Evolutionary conservation across 345 rosid genomes (phyloP), one percentile per base, ranked within the genome.

Genomic region (Gossypium mustelinum): DNA sequence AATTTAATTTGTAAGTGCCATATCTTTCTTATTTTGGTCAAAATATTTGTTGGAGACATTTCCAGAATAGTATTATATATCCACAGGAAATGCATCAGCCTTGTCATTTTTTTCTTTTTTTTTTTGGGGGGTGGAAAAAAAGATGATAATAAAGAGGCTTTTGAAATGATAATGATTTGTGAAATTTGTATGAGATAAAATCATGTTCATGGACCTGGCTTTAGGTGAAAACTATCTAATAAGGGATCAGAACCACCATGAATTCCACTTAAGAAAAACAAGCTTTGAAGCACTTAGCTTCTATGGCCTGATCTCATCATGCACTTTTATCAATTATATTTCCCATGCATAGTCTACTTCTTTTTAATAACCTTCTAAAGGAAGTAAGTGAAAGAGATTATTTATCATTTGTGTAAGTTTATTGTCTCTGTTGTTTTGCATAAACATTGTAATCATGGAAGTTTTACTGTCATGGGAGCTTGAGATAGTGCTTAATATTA

Each of bases 281-380:
- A 34, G 41, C 1, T 34, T 34, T 34, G 50, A 45, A 69, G 69
- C 79, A 75, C 78, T 75, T 55, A 2, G 17, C 7, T 45, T 39
- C 39, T 56, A 7, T 57, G 68, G 60, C 17, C 61, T 68, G 56
- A 73, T 11, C 77, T 78, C 77, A 68, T 7, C 41, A 13, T 22
- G 55, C 81, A 48, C 70, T 67, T 67, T 22, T 58, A 47, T 22
- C 39, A 70, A 73, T 71, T 20, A 51, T 14, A 14, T 70, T 39
- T 13, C 5, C 50, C 69, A 17, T 41, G 25, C 50, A 64, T 39
- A 64, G 25, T 64, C 13, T 47, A 2, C 7, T 5, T 34, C 41
- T 34, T 41, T 41, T 39, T 39, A 34, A 9, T 17, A 9, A 64
- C 13, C n/a, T 41, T 64, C 48, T 17, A 64, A 64, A 64, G 68